Conservation (phyloP, 1,284 basidiomycete genomes). For the Microstroma glucosiphilum region DNA sequence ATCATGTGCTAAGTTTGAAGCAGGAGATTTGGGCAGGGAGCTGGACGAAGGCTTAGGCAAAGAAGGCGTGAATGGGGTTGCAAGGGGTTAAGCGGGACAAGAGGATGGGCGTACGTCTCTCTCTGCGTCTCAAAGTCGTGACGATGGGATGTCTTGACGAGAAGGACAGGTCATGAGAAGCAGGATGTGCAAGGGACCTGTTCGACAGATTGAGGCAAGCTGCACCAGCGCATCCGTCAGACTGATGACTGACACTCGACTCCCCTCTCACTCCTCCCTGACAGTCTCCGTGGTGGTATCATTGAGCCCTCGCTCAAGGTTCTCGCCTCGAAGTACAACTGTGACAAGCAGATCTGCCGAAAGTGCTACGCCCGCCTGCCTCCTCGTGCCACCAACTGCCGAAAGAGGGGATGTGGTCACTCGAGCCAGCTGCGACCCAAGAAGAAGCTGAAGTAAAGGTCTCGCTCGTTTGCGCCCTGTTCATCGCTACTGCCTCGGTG, state of each 20-base stretch:
- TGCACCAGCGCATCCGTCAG: background rate
- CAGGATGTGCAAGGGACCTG: background rate
- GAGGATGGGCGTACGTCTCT: too few species aligned
- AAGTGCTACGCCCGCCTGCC: slow-evolving; percentile 99
- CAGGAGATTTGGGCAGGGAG: background rate
- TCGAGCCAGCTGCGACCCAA: slow-evolving; percentile 59
- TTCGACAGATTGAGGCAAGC: background rate
- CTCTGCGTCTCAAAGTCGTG: too few species aligned
- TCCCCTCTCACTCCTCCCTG: background rate
- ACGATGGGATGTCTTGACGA: too few species aligned
- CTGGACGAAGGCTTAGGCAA: too few species aligned
- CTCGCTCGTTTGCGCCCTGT: background rate
- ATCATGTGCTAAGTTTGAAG: background rate
- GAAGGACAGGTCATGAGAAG: background rate
- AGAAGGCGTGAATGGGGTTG: too few species aligned
- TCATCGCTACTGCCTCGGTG: too few species aligned
- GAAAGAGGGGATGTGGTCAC: slow-evolving; percentile 59
- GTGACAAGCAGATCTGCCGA: slow-evolving; percentile 74
- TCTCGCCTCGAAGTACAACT: slow-evolving; percentile 74
- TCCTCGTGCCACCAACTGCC: slow-evolving; percentile 97
- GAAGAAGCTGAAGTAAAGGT: slow-evolving; percentile 85
- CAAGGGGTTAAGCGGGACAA: too few species aligned
- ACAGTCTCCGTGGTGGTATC: slow-evolving; percentile 92
- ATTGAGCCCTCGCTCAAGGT: slow-evolving; percentile 98
- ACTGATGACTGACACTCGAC: background rate